Conservation (phyloP, 768 basidiomycete genomes). For the Suillus fuscotomentosus region DNA sequence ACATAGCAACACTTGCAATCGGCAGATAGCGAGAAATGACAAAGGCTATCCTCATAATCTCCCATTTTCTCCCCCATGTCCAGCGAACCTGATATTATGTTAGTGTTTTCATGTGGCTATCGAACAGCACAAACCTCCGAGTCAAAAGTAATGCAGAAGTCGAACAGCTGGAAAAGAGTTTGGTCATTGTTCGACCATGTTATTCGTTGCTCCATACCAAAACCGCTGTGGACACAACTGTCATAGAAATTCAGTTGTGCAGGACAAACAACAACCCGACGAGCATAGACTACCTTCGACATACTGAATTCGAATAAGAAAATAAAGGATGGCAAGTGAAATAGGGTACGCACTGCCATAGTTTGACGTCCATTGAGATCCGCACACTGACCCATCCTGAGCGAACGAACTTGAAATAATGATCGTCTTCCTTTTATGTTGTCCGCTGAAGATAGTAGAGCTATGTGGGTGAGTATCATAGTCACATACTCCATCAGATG, state of each 20-base stretch:
- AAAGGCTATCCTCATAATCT: conserved; percentile 17
- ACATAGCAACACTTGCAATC: conserved; percentile 15
- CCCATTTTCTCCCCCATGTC: conserved; percentile 18
- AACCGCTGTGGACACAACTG: neutral
- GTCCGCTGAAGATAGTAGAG: neutral
- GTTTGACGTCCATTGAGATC: neutral
- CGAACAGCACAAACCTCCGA: neutral
- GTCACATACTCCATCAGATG: neutral
- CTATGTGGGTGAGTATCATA: neutral
- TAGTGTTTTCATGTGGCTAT: neutral
- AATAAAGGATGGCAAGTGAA: neutral
- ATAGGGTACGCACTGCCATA: neutral
- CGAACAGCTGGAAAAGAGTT: neutral
- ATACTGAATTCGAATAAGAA: neutral
- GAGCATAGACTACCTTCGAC: neutral
- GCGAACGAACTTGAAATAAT: neutral
- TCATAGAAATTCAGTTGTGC: neutral
- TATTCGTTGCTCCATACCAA: neutral
- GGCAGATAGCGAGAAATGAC: conserved; percentile 21
- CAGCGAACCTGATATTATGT: conserved; percentile 13
- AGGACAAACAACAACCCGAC: neutral
- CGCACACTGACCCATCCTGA: neutral
- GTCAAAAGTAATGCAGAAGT: conserved; percentile 1
- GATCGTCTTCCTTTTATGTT: neutral
- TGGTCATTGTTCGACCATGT: neutral